Conservation (phyloP, 768 basidiomycete genomes). For the Sporobolomyces roseus region DNA sequence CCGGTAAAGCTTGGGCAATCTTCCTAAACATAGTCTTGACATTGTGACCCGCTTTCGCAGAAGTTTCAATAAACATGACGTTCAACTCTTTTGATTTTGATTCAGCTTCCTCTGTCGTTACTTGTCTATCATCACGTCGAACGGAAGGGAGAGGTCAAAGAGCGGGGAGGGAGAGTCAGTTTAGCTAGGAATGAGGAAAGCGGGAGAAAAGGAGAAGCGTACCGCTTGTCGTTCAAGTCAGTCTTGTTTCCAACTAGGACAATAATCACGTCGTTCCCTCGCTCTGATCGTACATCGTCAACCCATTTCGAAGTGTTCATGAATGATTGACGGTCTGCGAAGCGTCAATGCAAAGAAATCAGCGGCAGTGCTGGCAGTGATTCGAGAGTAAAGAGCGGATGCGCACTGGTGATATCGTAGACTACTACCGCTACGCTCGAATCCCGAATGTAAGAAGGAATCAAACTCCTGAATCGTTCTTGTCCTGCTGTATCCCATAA, state of each 20-base stretch:
- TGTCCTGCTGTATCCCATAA: slow-evolving; percentile 98
- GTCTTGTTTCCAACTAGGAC: slow-evolving; percentile 99
- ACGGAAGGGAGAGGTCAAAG: neutral
- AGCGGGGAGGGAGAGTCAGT: too few species aligned
- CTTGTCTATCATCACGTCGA: slow-evolving; percentile 64
- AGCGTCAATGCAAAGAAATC: too few species aligned
- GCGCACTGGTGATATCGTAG: slow-evolving; percentile 92
- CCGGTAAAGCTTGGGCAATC: slow-evolving; percentile 95
- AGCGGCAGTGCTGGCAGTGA: neutral
- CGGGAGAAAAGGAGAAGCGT: slow-evolving; percentile 45
- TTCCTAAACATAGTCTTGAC: slow-evolving; percentile 99
- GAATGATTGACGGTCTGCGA: slow-evolving; percentile 89
- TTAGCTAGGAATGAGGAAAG: too few species aligned
- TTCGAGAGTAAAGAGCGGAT: neutral
- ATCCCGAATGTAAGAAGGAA: slow-evolving; percentile 98
- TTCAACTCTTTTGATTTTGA: slow-evolving; percentile 81
- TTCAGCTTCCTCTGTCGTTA: slow-evolving; percentile 96
- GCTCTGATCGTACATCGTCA: slow-evolving; percentile 94
- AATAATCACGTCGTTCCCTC: slow-evolving; percentile 96
- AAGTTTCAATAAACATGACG: slow-evolving; percentile 99
- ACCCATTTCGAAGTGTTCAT: slow-evolving; percentile 98
- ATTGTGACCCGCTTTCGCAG: slow-evolving; percentile 97
- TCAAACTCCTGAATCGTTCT: slow-evolving; percentile 96
- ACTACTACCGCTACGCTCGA: slow-evolving; percentile 98
- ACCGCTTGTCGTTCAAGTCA: slow-evolving; percentile 97